A percentile compares a stretch with the other conserved stretches of the same genome.
Evolutionary conservation across 257 asterid species (phyloP).

Genomic region (Penstemon davidsonii): DNA sequence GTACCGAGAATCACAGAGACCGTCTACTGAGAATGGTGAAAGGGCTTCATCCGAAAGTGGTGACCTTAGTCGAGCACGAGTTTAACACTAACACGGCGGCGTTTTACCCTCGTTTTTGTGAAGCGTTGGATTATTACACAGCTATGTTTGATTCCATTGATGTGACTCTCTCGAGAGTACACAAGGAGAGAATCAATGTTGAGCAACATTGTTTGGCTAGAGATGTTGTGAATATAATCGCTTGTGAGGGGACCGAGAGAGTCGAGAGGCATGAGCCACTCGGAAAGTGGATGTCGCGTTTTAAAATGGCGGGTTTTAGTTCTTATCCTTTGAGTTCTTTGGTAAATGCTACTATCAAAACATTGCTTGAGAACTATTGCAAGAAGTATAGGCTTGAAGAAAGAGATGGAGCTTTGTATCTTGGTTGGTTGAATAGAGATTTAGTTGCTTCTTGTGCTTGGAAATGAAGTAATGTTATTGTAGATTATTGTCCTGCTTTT

Average conservation of each 20-base stretch:
- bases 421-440: slow-evolving; percentile 92
- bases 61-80: slow-evolving; percentile 87
- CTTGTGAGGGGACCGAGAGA: slow-evolving; percentile 79
- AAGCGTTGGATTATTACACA: slow-evolving; percentile 67
- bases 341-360: slow-evolving; percentile 69
- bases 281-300: slow-evolving; percentile 77
- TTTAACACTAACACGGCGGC: slow-evolving; percentile 81
- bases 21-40: slow-evolving; percentile 68
- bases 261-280: slow-evolving; percentile 78
- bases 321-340: slow-evolving; percentile 65
- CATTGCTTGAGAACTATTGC: slow-evolving; percentile 56
- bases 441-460: slow-evolving; percentile 92
- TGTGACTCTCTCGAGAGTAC: slow-evolving; percentile 60
- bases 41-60: slow-evolving; percentile 69
- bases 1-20: slow-evolving; percentile 72
- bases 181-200: slow-evolving; percentile 66
- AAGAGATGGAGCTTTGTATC: slow-evolving; percentile 83
- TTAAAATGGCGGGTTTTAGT: slow-evolving; percentile 82
- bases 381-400: slow-evolving; percentile 66
- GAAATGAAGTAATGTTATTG: slow-evolving; percentile 42
- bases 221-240: slow-evolving; percentile 76
- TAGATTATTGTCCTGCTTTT: no score
- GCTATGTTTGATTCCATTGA: slow-evolving; percentile 89
- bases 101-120: slow-evolving; percentile 75
- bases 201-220: slow-evolving; percentile 88